Conservation (phyloP, 2,329 filamentous ascomycete species). For the Ceratocystis variospora region DNA sequence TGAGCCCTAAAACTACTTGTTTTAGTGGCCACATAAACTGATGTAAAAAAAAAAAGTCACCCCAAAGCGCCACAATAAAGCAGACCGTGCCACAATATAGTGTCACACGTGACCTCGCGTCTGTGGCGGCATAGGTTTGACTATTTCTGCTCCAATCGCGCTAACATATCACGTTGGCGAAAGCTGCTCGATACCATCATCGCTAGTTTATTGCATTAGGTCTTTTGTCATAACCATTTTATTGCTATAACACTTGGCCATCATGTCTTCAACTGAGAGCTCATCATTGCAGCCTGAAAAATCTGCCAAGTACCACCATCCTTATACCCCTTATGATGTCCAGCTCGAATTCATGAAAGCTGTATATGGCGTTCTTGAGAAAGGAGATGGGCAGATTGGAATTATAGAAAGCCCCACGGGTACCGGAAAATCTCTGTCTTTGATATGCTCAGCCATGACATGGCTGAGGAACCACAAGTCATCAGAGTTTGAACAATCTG, state of each 20-base stretch:
- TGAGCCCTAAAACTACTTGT: constrained; percentile 16
- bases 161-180: neutral
- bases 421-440: constrained; percentile 77
- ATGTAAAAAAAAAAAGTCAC: constrained; percentile 2
- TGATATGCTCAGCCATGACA: constrained; percentile 78
- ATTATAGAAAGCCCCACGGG: constrained; percentile 93
- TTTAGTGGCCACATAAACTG: constrained; percentile 2
- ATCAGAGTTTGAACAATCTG: constrained; percentile 40
- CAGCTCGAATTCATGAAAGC: constrained; percentile 78
- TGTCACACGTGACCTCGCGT: constrained; percentile 8
- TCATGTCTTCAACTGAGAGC: neutral
- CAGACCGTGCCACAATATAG: neutral
- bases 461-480: constrained; percentile 79
- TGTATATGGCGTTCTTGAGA: constrained; percentile 63
- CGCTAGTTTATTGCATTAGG: neutral
- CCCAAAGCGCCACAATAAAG: constrained; percentile 1
- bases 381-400: constrained; percentile 57
- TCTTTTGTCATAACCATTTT: neutral
- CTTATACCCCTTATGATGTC: constrained; percentile 75
- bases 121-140: constrained; percentile 5
- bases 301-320: constrained; percentile 59
- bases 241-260: neutral
- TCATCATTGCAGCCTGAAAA: constrained; percentile 1
- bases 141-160: neutral
- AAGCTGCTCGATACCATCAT: neutral